These are phyloP conservation scores for Apophysomyces ossiformis DNA, from an alignment of 371 early-diverging fungal species.

Conservation along the genomic window DNA sequence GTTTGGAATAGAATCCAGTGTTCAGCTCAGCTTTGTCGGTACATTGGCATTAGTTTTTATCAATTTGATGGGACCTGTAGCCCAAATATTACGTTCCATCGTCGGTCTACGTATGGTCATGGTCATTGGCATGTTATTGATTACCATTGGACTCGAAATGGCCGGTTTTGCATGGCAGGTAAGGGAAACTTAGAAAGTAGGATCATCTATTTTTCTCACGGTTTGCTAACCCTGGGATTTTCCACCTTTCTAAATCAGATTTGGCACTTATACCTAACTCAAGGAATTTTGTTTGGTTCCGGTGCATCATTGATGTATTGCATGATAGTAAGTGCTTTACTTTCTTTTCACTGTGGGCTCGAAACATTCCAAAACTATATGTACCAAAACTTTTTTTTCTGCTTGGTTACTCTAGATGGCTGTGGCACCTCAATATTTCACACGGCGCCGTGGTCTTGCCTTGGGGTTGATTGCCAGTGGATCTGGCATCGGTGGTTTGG, in stretches of 20 bases:
- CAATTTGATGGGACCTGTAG: slow-evolving; percentile 37
- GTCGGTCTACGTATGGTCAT: slow-evolving; percentile 34
- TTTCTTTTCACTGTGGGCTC: too few species aligned
- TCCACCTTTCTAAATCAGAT: slow-evolving; percentile 10
- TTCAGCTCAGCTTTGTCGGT: slow-evolving; percentile 47
- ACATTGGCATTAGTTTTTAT: slow-evolving; percentile 38
- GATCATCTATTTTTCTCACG: neutral
- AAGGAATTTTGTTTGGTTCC: slow-evolving; percentile 69
- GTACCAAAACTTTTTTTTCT: neutral
- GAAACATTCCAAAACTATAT: too few species aligned
- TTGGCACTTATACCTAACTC: slow-evolving; percentile 73
- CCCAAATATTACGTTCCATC: slow-evolving; percentile 30
- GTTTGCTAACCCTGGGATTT: too few species aligned
- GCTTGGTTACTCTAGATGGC: slow-evolving; percentile 29
- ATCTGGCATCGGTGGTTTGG: slow-evolving; percentile 79
- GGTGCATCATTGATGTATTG: slow-evolving; percentile 63
- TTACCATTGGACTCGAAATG: slow-evolving; percentile 37
- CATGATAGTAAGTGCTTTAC: slow-evolving; percentile 8
- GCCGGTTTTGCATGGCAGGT: slow-evolving; percentile 41
- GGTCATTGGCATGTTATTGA: slow-evolving; percentile 26
- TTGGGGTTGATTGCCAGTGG: slow-evolving; percentile 80
- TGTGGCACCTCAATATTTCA: slow-evolving; percentile 81
- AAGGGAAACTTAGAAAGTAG: neutral
- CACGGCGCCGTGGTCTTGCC: slow-evolving; percentile 69
- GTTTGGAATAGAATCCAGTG: slow-evolving; percentile 25